phyloP scores from a whole-genome alignment of 768 basidiomycete genomes.

The Pleurotus sapidus region DNA sequence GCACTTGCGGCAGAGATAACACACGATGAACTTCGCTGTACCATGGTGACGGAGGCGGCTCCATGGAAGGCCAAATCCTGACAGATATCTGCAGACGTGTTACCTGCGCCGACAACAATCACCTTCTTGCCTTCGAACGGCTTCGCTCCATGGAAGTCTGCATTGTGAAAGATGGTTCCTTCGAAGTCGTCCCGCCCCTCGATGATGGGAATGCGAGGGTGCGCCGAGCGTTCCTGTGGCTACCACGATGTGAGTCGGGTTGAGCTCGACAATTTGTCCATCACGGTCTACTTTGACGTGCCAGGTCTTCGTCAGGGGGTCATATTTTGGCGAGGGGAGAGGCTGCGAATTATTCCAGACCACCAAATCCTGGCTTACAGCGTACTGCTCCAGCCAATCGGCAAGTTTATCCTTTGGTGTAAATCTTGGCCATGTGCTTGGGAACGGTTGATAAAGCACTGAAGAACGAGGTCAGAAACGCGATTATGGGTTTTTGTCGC shows the following conservation, averaged over 20 bases:
- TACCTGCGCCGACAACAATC: slow-evolving; percentile 38
- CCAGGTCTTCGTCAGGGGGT: slow-evolving; percentile 28
- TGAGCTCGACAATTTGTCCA: slow-evolving; percentile 24
- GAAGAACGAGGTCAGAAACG: background rate
- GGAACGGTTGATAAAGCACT: slow-evolving; percentile 39
- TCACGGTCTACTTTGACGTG: slow-evolving; percentile 25
- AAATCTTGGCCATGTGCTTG: slow-evolving; percentile 37
- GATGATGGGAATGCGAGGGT: slow-evolving; percentile 28
- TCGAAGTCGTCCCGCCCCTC: slow-evolving; percentile 21
- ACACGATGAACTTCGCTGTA: slow-evolving; percentile 38
- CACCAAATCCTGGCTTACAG: slow-evolving; percentile 33
- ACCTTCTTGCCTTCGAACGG: slow-evolving; percentile 29
- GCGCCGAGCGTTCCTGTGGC: slow-evolving; percentile 34
- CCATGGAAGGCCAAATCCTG: slow-evolving; percentile 30
- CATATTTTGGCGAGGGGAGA: slow-evolving; percentile 30
- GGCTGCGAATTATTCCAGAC: slow-evolving; percentile 38
- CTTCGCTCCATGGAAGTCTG: slow-evolving; percentile 24
- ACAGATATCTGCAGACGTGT: slow-evolving; percentile 34
- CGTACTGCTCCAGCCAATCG: slow-evolving; percentile 43
- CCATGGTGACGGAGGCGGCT: slow-evolving; percentile 35
- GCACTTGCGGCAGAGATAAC: slow-evolving; percentile 17
- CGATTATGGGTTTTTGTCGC: background rate
- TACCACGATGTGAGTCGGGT: slow-evolving; percentile 36
- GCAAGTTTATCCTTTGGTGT: slow-evolving; percentile 40
- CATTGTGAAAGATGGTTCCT: slow-evolving; percentile 30